Evolutionary conservation across 2,329 filamentous ascomycete genomes (phyloP).

Genomic region (Fusarium sp.): DNA sequence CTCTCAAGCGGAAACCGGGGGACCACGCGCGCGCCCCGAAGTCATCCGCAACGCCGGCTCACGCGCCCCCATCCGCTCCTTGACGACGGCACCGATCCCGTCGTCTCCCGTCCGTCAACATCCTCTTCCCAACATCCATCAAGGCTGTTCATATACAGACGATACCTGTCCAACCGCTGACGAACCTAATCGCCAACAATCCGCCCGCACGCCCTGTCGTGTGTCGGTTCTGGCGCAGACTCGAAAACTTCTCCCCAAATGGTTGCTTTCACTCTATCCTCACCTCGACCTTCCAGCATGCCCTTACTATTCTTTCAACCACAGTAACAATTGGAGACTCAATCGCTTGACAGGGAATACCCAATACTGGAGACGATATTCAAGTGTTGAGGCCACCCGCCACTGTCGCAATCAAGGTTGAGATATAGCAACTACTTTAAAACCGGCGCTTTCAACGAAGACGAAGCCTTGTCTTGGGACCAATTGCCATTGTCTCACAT

Average conservation of each 20-base stretch:
- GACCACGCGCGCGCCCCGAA: constrained; percentile 43
- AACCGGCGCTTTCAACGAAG: constrained; percentile 26
- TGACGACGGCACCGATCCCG: constrained; percentile 31
- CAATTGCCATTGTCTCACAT: constrained; percentile 36
- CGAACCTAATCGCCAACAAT: constrained; percentile 19
- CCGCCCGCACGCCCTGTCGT: constrained; percentile 26
- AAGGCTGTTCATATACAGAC: constrained; percentile 15
- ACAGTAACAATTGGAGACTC: constrained; percentile 23
- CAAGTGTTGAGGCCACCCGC: neutral
- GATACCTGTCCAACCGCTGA: constrained; percentile 14
- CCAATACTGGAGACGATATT: neutral
- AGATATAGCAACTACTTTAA: constrained; percentile 20
- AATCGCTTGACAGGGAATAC: constrained; percentile 7
- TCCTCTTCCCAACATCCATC: constrained; percentile 6
- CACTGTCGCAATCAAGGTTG: constrained; percentile 32
- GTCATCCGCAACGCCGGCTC: constrained; percentile 46
- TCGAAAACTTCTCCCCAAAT: constrained; percentile 36
- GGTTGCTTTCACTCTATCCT: constrained; percentile 35
- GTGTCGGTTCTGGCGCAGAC: constrained; percentile 37
- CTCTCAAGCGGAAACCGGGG: constrained; percentile 33
- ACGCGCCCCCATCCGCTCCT: constrained; percentile 40
- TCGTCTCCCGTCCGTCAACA: constrained; percentile 19
- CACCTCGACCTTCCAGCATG: constrained; percentile 34
- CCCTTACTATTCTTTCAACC: constrained; percentile 22
- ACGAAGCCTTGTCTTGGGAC: constrained; percentile 19